Percentiles rank a stretch among this genome's conserved stretches.
Conservation (phyloP, 2,329 filamentous ascomycete genomes). For the Colletotrichum spinosum region DNA sequence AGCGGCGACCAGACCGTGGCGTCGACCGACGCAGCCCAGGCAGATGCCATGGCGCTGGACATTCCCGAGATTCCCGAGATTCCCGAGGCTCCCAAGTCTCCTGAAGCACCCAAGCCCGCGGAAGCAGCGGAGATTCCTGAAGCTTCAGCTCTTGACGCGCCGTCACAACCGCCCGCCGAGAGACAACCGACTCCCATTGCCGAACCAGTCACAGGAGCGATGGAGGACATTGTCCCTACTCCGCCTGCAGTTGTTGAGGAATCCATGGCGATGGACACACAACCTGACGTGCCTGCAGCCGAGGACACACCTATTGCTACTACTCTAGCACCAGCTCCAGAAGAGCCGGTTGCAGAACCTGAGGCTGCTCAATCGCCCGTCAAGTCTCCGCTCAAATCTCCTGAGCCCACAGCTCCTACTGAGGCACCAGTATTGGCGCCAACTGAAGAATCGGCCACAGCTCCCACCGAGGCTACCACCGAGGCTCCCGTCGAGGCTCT, state of each 20-base stretch:
- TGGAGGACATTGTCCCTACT: not conserved
- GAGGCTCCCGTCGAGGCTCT: not conserved
- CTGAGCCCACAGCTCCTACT: not conserved
- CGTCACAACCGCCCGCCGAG: not conserved
- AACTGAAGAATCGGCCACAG: not conserved
- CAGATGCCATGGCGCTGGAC: constrained; percentile 28
- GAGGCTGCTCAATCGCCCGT: constrained; percentile 16
- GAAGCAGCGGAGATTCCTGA: constrained; percentile 8
- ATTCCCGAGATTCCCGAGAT: constrained; percentile 2
- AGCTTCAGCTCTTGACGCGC: constrained; percentile 2
- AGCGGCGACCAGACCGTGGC: constrained; percentile 26
- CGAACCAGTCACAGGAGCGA: constrained; percentile 16
- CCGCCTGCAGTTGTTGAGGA: constrained; percentile 3
- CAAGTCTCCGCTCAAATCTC: constrained; percentile 23
- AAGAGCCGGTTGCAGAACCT: not conserved
- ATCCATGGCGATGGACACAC: constrained; percentile 9
- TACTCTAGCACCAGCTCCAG: not conserved
- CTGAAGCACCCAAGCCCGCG: not conserved
- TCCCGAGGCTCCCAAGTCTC: not conserved
- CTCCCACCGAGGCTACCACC: not conserved
- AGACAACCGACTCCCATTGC: constrained; percentile 8
- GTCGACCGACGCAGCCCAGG: constrained; percentile 16
- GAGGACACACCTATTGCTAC: constrained; percentile 5
- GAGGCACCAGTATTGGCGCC: not conserved
- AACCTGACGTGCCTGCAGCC: not conserved